These are phyloP conservation scores for Aspergillus spinulosporus DNA, from an alignment of 2,329 filamentous ascomycete genomes.

Conservation along the genomic window DNA sequence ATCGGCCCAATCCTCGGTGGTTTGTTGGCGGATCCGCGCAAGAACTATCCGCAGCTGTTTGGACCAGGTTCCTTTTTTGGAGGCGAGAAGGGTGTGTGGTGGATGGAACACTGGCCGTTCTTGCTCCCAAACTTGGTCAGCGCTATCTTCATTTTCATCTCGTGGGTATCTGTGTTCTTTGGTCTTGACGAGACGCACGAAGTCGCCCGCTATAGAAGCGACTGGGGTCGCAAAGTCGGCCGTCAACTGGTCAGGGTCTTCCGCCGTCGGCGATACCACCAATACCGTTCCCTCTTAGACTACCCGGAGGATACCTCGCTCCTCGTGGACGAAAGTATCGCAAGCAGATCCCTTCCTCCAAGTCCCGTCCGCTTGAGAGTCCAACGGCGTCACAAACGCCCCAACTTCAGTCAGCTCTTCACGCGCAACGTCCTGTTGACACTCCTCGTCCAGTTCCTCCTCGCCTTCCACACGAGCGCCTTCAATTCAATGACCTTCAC, in stretches of 20 bases:
- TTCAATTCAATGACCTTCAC: slow-evolving; percentile 76
- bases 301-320: slow-evolving; percentile 32
- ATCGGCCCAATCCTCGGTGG: slow-evolving; percentile 64
- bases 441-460: slow-evolving; percentile 65
- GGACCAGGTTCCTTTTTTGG: slow-evolving; percentile 60
- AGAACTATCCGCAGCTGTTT: slow-evolving; percentile 63
- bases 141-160: slow-evolving; percentile 58
- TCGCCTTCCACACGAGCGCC: slow-evolving; percentile 72
- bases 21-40: slow-evolving; percentile 65
- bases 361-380: slow-evolving; percentile 28
- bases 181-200: slow-evolving; percentile 63
- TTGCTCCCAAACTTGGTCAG: slow-evolving; percentile 69
- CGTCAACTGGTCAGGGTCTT: slow-evolving; percentile 33
- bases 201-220: slow-evolving; percentile 38
- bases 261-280: slow-evolving; percentile 25
- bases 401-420: slow-evolving; percentile 54
- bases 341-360: slow-evolving; percentile 27
- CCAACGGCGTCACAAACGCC: slow-evolving; percentile 38
- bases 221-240: slow-evolving; percentile 45
- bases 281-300: slow-evolving; percentile 39
- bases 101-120: slow-evolving; percentile 67
- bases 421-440: slow-evolving; percentile 57
- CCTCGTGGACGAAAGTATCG: slow-evolving; percentile 34
- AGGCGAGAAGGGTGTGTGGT: slow-evolving; percentile 59
- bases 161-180: slow-evolving; percentile 58